These are phyloP conservation scores for Trichopus zeylanicus DNA, from an alignment of 116 monocot genomes.

Conservation along the genomic window DNA sequence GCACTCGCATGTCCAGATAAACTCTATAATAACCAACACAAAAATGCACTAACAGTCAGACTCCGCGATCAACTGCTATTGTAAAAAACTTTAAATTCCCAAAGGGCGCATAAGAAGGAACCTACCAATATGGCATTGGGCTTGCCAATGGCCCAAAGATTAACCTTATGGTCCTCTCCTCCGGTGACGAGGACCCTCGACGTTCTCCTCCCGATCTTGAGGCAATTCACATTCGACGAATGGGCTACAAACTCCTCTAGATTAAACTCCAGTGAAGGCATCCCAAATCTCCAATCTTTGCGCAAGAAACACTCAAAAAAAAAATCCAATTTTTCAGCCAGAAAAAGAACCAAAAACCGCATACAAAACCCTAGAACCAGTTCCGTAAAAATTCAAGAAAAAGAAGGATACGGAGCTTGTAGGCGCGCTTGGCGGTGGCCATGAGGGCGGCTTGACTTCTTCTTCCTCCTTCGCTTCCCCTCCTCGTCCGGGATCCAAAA, in stretches of 20 bases:
- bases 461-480: constrained; percentile 7
- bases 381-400: neutral
- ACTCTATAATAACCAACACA: constrained; percentile 33
- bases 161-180: constrained; percentile 61
- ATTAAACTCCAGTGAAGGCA: constrained; percentile 40
- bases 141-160: constrained; percentile 65
- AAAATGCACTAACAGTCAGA: neutral
- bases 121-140: constrained; percentile 92
- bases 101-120: neutral
- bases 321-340: neutral
- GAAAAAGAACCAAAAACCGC: neutral
- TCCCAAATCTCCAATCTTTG: neutral
- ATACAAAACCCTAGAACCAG: neutral
- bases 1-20: constrained; percentile 91
- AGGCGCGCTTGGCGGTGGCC: constrained; percentile 83
- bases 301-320: neutral
- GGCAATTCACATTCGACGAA: constrained; percentile 90
- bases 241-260: constrained; percentile 98
- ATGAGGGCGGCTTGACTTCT: constrained; percentile 9
- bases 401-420: constrained; percentile 95
- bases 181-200: constrained; percentile 92
- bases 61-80: neutral
- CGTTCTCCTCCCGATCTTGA: constrained; percentile 93
- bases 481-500: constrained; percentile 1
- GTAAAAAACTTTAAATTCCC: neutral